These are phyloP conservation scores for Cyclocybe aegerita DNA, from an alignment of 768 basidiomycete species.

Conservation along the genomic window DNA sequence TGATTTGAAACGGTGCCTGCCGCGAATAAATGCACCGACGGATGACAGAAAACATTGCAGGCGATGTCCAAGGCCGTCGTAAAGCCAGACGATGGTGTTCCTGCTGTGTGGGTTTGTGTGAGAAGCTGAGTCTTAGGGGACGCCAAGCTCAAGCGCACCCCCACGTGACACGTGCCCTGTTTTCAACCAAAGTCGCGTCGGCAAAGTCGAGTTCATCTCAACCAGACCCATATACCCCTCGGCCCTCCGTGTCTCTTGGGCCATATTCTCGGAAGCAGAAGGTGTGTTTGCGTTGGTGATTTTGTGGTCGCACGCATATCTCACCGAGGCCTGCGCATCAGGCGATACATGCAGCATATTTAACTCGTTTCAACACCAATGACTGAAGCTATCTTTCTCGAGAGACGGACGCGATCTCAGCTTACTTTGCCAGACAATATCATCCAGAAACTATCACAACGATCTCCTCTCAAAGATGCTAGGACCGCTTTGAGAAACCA, in stretches of 20 bases:
- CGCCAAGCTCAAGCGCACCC: not conserved
- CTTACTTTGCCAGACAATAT: conserved; percentile 45
- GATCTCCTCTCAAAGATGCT: conserved; percentile 56
- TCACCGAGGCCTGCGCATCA: conserved; percentile 4
- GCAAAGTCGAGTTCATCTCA: not conserved
- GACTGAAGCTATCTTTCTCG: conserved; percentile 25
- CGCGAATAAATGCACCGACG: conserved; percentile 9
- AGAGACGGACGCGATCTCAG: conserved; percentile 53
- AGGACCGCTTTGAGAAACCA: conserved; percentile 34
- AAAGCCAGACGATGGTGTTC: no score
- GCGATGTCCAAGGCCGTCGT: not conserved
- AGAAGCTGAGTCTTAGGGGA: no score
- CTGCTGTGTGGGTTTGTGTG: no score
- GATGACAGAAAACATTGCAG: conserved; percentile 14
- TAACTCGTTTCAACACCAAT: conserved; percentile 13
- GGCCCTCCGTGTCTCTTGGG: not conserved
- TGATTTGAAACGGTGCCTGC: not conserved
- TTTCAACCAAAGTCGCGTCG: conserved; percentile 26
- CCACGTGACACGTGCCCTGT: conserved; percentile 30
- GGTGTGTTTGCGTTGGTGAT: not conserved
- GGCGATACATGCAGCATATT: conserved; percentile 1
- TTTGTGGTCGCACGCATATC: not conserved
- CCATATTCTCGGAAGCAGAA: not conserved
- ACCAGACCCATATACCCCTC: not conserved
- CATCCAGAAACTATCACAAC: conserved; percentile 38